Percentiles rank a stretch among this genome's conserved stretches.
These are phyloP conservation scores for Haematococcus sp. DNA, from an alignment of 139 green algal species.

Conservation along the genomic window DNA sequence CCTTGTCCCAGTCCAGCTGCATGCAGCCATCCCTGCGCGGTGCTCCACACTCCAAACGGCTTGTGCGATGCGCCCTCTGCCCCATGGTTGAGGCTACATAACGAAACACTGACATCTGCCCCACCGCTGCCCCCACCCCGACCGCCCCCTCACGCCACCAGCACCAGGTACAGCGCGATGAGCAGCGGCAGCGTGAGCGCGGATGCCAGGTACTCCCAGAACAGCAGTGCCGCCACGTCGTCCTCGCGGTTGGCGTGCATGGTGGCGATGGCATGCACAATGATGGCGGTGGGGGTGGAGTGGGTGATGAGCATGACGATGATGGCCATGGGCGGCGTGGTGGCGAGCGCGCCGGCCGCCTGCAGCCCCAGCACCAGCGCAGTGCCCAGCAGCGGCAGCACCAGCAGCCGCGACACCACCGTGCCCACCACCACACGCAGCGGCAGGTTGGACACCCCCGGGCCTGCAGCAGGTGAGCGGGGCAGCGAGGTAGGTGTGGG, in stretches of 20 bases:
- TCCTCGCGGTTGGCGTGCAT: conserved; percentile 24
- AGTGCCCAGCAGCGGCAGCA: conserved; percentile 33
- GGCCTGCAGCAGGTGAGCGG: background rate
- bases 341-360: background rate
- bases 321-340: conserved; percentile 19
- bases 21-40: no score
- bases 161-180: conserved; percentile 19
- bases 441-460: conserved; percentile 13
- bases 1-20: no score
- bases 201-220: conserved; percentile 38
- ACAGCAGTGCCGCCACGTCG: conserved; percentile 37
- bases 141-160: conserved; percentile 17
- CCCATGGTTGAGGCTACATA: no score
- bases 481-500: no score
- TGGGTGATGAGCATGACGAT: conserved; percentile 43
- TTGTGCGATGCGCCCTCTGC: no score
- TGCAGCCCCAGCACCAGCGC: conserved; percentile 11
- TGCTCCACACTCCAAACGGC: no score
- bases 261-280: conserved; percentile 42
- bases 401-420: conserved; percentile 22
- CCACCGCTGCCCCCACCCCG: no score
- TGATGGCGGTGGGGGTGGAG: conserved; percentile 40
- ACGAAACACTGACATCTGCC: no score
- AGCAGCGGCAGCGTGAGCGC: conserved; percentile 29
- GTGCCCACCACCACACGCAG: background rate